phyloP scores from a whole-genome alignment of 2,329 filamentous ascomycete genomes.

The Shiraia sp. region DNA sequence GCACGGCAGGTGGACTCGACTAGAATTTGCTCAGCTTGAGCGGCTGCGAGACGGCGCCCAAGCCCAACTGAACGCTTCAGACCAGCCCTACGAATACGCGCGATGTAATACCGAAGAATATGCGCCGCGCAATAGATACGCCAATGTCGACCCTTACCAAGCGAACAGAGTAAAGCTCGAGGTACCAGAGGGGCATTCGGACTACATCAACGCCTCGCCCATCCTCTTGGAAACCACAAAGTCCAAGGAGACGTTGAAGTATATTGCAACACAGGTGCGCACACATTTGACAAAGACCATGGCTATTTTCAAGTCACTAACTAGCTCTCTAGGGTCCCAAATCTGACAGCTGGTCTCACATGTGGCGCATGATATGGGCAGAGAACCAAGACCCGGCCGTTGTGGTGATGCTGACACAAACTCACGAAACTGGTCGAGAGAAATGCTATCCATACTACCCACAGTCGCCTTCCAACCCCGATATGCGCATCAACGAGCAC shows the following conservation, averaged over 20 bases:
- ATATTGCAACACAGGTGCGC: slow-evolving; percentile 82
- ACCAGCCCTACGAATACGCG: slow-evolving; percentile 58
- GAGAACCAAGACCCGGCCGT: slow-evolving; percentile 73
- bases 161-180: slow-evolving; percentile 81
- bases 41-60: slow-evolving; percentile 53
- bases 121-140: slow-evolving; percentile 76
- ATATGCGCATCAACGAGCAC: slow-evolving; percentile 61
- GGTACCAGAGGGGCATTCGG: slow-evolving; percentile 67
- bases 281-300: background rate
- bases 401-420: slow-evolving; percentile 93
- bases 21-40: slow-evolving; percentile 63
- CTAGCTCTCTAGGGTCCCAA: slow-evolving; percentile 70
- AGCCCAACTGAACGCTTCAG: slow-evolving; percentile 37
- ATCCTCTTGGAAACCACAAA: slow-evolving; percentile 49
- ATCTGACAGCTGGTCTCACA: slow-evolving; percentile 71
- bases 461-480: slow-evolving; percentile 41
- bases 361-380: slow-evolving; percentile 95
- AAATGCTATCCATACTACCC: slow-evolving; percentile 94
- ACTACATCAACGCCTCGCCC: slow-evolving; percentile 59
- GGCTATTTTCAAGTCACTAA: background rate
- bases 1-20: slow-evolving; percentile 62
- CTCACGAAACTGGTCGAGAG: slow-evolving; percentile 73
- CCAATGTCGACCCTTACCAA: slow-evolving; percentile 87
- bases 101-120: slow-evolving; percentile 62
- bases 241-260: slow-evolving; percentile 56